Evolutionary conservation across 2,329 filamentous ascomycete genomes (phyloP).

Genomic region (Elsinoe arachidis): DNA sequence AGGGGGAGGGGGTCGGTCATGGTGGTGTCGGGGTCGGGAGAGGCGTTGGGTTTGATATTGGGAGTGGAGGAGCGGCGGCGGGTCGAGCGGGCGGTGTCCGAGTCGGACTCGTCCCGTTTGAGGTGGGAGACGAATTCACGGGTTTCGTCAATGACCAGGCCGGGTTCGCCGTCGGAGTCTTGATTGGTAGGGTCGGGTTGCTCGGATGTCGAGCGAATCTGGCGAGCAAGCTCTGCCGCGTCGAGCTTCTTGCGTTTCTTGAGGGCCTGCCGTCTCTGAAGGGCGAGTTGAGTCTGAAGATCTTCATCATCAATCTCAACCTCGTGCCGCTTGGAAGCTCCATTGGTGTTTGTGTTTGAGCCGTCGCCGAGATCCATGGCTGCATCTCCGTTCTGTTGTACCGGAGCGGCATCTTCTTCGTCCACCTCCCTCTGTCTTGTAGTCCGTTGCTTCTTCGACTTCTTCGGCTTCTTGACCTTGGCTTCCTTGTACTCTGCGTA

Average conservation of each 20-base stretch:
- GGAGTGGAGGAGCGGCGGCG: slow-evolving; percentile 31
- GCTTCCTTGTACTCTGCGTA: slow-evolving; percentile 80
- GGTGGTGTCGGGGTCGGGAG: slow-evolving; percentile 38
- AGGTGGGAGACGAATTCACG: slow-evolving; percentile 88
- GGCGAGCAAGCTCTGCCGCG: slow-evolving; percentile 77
- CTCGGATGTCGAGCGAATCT: slow-evolving; percentile 58
- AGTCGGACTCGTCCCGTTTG: slow-evolving; percentile 51
- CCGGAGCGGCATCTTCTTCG: slow-evolving; percentile 46
- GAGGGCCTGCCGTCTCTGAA: slow-evolving; percentile 72
- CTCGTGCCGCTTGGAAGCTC: not conserved
- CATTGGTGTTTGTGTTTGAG: slow-evolving; percentile 16
- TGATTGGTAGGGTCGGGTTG: slow-evolving; percentile 52
- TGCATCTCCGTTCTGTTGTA: slow-evolving; percentile 32
- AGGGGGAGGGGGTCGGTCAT: slow-evolving; percentile 30
- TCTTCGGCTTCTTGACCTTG: slow-evolving; percentile 92
- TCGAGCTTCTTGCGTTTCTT: slow-evolving; percentile 86
- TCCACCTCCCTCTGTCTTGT: slow-evolving; percentile 61
- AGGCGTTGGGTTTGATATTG: slow-evolving; percentile 39
- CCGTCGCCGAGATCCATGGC: slow-evolving; percentile 67
- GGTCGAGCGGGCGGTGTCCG: slow-evolving; percentile 27
- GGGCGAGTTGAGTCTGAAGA: slow-evolving; percentile 73
- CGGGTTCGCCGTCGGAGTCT: slow-evolving; percentile 48
- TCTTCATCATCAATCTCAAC: slow-evolving; percentile 81
- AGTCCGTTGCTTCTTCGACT: slow-evolving; percentile 63
- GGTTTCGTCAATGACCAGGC: slow-evolving; percentile 89